These are phyloP conservation scores for Limonium bicolor DNA, from an alignment of 148 eudicot species.

Conservation along the genomic window DNA sequence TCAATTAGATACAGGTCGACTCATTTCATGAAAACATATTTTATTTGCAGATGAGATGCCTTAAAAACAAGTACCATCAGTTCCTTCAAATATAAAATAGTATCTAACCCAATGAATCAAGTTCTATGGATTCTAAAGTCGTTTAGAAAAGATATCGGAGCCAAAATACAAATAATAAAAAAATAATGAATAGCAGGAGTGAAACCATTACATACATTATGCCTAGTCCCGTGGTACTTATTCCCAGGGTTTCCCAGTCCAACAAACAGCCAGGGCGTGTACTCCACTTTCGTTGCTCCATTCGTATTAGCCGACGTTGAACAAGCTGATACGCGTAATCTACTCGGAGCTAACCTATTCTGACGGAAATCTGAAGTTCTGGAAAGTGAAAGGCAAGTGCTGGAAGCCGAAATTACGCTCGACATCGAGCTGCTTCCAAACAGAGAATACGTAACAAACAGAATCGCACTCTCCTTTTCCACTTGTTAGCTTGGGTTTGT, in stretches of 20 bases:
- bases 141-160: too few species aligned
- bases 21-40: neutral
- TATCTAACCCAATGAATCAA: too few species aligned
- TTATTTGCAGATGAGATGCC: too few species aligned
- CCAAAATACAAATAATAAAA: too few species aligned
- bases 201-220: slow-evolving; percentile 39
- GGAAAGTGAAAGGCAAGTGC: slow-evolving; percentile 1
- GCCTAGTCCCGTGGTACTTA: slow-evolving; percentile 84
- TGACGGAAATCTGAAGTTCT: neutral
- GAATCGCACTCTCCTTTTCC: too few species aligned
- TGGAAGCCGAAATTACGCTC: neutral
- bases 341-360: neutral
- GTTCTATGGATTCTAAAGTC: too few species aligned
- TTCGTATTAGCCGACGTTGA: slow-evolving; percentile 20
- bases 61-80: too few species aligned
- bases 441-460: too few species aligned
- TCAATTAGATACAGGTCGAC: neutral
- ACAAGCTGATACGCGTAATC: neutral
- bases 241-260: slow-evolving; percentile 94
- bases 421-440: slow-evolving; percentile 2
- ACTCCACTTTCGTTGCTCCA: slow-evolving; percentile 43
- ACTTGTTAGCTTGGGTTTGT: too few species aligned
- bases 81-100: too few species aligned
- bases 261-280: slow-evolving; percentile 90
- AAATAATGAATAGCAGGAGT: neutral